phyloP scores from a whole-genome alignment of 2,329 filamentous ascomycete species.

The Furcasterigmium furcatum region DNA sequence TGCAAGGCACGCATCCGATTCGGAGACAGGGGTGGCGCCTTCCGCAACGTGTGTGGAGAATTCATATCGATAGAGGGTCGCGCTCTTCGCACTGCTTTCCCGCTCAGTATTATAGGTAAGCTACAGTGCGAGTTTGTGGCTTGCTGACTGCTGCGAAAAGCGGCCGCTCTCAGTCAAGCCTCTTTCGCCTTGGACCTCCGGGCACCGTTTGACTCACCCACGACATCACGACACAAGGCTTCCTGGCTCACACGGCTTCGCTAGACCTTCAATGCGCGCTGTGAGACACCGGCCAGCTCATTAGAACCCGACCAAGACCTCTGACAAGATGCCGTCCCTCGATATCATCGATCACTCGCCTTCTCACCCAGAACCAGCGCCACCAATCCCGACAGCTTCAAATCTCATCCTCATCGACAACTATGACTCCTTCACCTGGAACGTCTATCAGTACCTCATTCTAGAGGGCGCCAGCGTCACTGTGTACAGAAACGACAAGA shows the following conservation, averaged over 20 bases:
- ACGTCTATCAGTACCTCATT: conserved; percentile 96
- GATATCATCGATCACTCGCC: conserved; percentile 77
- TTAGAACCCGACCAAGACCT: not conserved
- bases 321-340: conserved; percentile 41
- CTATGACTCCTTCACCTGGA: conserved; percentile 99
- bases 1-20: not conserved
- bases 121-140: no score
- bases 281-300: conserved; percentile 1
- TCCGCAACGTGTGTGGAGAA: not conserved
- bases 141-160: not conserved
- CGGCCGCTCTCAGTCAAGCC: conserved; percentile 3
- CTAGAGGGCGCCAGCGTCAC: conserved; percentile 92
- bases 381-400: conserved; percentile 72
- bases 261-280: no score
- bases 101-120: not conserved
- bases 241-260: no score
- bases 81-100: no score
- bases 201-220: conserved; percentile 3
- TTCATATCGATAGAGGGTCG: no score
- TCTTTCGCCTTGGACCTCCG: conserved; percentile 1
- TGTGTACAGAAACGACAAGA: conserved; percentile 89
- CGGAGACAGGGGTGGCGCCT: conserved; percentile 1
- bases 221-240: not conserved
- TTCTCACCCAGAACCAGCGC: conserved; percentile 72
- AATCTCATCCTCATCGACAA: conserved; percentile 98